Conservation (phyloP, 2,329 filamentous ascomycete species). For the Cladosporium colombiae region DNA sequence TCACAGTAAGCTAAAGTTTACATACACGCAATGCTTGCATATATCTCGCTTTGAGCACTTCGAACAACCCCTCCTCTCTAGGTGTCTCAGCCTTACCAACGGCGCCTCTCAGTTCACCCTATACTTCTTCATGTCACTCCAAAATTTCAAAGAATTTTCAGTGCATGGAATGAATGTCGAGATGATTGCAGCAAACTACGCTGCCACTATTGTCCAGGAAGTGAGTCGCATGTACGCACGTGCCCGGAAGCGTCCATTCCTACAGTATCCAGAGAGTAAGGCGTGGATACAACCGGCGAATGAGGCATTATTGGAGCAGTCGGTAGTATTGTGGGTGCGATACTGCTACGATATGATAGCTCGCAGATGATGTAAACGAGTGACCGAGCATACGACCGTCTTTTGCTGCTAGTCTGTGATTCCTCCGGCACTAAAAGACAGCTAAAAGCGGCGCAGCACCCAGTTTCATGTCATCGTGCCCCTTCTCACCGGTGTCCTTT, state of each 20-base stretch:
- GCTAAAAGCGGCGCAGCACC: neutral
- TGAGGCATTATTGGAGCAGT: neutral
- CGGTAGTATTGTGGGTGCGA: neutral
- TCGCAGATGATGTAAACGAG: neutral
- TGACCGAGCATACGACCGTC: neutral
- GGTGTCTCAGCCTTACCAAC: neutral
- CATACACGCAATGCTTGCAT: neutral
- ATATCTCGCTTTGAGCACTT: neutral
- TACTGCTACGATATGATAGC: neutral
- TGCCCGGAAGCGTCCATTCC: neutral
- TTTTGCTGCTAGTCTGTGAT: neutral
- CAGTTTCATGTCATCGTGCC: neutral
- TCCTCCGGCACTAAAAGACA: neutral
- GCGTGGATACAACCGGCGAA: neutral
- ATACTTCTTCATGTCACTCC: neutral
- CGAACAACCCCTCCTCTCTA: neutral
- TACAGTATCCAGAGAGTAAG: neutral
- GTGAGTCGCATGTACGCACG: neutral
- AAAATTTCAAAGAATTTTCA: neutral
- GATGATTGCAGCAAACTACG: neutral
- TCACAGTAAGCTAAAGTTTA: neutral
- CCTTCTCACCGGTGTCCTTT: neutral
- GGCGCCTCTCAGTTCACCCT: neutral
- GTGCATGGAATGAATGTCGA: neutral
- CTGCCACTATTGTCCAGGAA: neutral